Percentiles rank a stretch among this genome's conserved stretches.
Conservation (phyloP, 202 grass and related monocot genomes). For the Panicum virgatum region DNA sequence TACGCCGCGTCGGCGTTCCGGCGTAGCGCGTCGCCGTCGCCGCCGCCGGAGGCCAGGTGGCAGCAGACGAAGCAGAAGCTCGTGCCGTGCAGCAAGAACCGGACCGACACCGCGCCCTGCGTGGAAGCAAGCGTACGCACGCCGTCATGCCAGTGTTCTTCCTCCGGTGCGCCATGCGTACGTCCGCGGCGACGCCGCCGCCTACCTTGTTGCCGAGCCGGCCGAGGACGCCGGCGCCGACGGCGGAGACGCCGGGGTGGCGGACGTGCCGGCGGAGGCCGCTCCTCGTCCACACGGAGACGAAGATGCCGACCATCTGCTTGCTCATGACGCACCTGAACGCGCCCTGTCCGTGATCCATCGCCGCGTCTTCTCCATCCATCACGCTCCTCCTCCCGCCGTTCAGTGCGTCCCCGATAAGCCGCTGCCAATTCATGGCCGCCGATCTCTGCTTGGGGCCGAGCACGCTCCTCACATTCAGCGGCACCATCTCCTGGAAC, state of each 20-base stretch:
- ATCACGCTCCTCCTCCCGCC: conserved; percentile 1
- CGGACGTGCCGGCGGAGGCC: conserved; percentile 53
- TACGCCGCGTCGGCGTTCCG: conserved; percentile 66
- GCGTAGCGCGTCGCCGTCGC: conserved; percentile 53
- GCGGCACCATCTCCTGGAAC: conserved; percentile 85
- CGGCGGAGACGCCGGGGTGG: conserved; percentile 38
- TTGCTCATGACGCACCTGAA: conserved; percentile 69
- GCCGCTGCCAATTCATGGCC: conserved; percentile 66
- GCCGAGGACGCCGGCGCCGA: conserved; percentile 77
- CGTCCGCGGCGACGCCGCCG: background rate
- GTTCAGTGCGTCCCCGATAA: conserved; percentile 69
- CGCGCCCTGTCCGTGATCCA: background rate
- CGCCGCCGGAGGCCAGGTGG: conserved; percentile 81
- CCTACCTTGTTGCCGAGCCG: conserved; percentile 87
- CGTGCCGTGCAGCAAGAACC: conserved; percentile 74
- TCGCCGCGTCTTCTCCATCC: background rate
- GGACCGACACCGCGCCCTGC: conserved; percentile 78
- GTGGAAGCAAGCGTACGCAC: background rate
- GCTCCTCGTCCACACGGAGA: conserved; percentile 61
- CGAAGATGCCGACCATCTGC: conserved; percentile 85
- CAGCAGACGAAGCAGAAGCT: conserved; percentile 94
- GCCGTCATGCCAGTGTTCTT: background rate
- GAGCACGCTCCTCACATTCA: conserved; percentile 71
- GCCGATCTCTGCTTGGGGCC: conserved; percentile 62
- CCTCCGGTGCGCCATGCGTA: background rate